Evolutionary conservation across 305 asterid species (phyloP), one percentile per base, ranked within the genome.

Genomic region (Fraxinus xanthoxyloides): DNA sequence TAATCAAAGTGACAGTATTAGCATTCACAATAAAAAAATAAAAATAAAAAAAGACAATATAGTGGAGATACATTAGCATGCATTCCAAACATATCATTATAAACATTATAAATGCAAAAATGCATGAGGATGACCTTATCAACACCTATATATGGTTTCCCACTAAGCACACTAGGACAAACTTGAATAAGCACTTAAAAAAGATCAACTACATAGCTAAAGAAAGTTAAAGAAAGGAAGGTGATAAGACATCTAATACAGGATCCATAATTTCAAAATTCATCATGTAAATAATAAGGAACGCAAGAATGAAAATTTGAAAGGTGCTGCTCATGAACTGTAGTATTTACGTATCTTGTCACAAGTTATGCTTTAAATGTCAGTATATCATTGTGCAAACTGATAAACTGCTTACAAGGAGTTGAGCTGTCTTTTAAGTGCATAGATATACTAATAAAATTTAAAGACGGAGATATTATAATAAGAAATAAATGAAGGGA

Each of bases 401-500:
- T 56, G 31, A 70, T 31, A 79, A 77, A 69, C 75, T 30, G 56
- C 26, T 43, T 70, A 54, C 67, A 82, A 32, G 28, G 21, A 28
- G 24, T 43, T n/a, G 72, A 43, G 75, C 40, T 80, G 43, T 26
- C 51, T 51, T 76, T 72, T 21, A 76, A 35, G 76, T 30, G 69
- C 4, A 35, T 82, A 26, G 3, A 59, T 59, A 56, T 51, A n/a
- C 56, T 65, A 56, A 40, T 77, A 65, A n/a, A 79, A 21, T 21
- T 36, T 19, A 9, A 19, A 12, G n/a, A 54, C 4, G 19, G 43
- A 24, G 1, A 63, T 72, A 51, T 74, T 13, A 67, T 67, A 51
- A 51, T 51, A 32, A 72, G 38, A 40, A 80, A 85, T 23, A 51
- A 63, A 65, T 21, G 84, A 46, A 78, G 10, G 75, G 73, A 80